Percentiles rank a stretch among this genome's conserved stretches.
Evolutionary conservation across 495 filamentous ascomycete species (phyloP).

Genomic region (Oleoguttula mirabilis): DNA sequence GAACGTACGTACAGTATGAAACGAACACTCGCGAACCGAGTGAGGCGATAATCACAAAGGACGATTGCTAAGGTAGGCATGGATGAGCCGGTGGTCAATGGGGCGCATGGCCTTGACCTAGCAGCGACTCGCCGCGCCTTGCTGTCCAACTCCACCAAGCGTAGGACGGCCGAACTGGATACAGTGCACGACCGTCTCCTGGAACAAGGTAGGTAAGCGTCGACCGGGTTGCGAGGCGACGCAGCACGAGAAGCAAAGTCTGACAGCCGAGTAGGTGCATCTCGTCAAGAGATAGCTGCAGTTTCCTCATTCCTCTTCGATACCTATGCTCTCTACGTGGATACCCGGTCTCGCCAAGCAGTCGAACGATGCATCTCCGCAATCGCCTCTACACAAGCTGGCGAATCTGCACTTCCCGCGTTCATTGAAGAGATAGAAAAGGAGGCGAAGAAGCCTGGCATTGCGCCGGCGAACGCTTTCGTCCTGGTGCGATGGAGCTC

Average conservation of each 20-base stretch:
- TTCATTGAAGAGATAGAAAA: constrained; percentile 44
- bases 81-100: constrained; percentile 20
- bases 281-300: background rate
- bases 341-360: constrained; percentile 69
- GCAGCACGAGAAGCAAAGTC: too few species aligned
- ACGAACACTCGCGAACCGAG: too few species aligned
- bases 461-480: constrained; percentile 70
- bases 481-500: constrained; percentile 87
- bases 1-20: too few species aligned
- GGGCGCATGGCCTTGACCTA: constrained; percentile 20
- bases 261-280: background rate
- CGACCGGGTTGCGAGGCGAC: too few species aligned
- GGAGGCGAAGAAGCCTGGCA: constrained; percentile 60
- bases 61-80: too few species aligned
- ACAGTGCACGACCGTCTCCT: constrained; percentile 33
- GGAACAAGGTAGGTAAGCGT: constrained; percentile 31
- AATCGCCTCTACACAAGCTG: constrained; percentile 41
- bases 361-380: constrained; percentile 62
- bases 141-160: constrained; percentile 39
- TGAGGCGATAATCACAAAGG: too few species aligned
- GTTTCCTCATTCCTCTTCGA: constrained; percentile 42
- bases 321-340: constrained; percentile 77
- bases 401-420: constrained; percentile 43
- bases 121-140: constrained; percentile 19
- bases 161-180: constrained; percentile 35